A percentile compares a stretch with the other conserved stretches of the same genome.
Evolutionary conservation across 208 protist species (phyloP).

Genomic region (Trypanosomatidae sp.): DNA sequence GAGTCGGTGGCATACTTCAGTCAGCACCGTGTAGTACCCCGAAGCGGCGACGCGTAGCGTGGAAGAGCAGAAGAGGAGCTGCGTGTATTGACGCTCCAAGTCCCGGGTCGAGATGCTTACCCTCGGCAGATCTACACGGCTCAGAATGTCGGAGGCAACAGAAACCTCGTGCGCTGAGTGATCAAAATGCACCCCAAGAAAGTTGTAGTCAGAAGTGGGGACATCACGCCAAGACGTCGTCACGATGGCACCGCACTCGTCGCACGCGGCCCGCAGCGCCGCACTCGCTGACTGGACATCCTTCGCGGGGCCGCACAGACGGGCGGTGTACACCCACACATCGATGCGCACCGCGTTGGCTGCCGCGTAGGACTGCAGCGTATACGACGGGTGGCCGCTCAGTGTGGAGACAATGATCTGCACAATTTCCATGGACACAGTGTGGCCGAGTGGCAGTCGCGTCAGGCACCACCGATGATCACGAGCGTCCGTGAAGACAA

Average conservation of each 20-base stretch:
- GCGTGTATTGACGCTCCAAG: slow-evolving; percentile 21
- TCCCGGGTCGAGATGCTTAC: slow-evolving; percentile 12
- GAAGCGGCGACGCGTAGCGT: slow-evolving; percentile 6
- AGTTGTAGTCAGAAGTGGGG: not conserved
- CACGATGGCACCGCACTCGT: slow-evolving; percentile 4
- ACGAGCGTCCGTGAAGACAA: slow-evolving; percentile 19
- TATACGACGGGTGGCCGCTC: slow-evolving; percentile 4
- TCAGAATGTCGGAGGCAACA: slow-evolving; percentile 1
- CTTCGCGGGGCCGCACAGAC: slow-evolving; percentile 3
- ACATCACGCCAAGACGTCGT: not conserved
- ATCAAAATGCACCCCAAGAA: slow-evolving; percentile 15
- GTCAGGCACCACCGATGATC: slow-evolving; percentile 16
- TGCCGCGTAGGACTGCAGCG: not conserved
- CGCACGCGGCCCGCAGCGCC: slow-evolving; percentile 8
- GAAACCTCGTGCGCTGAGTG: slow-evolving; percentile 11
- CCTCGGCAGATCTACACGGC: slow-evolving; percentile 2
- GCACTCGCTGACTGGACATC: not conserved
- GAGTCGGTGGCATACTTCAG: slow-evolving; percentile 4
- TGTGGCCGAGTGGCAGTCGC: slow-evolving; percentile 18
- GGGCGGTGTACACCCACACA: slow-evolving; percentile 19
- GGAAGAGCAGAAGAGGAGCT: slow-evolving; percentile 18
- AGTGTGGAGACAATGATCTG: slow-evolving; percentile 12
- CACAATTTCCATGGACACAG: slow-evolving; percentile 9
- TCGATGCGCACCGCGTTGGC: slow-evolving; percentile 1
- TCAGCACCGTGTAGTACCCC: slow-evolving; percentile 8